Conservation (phyloP, 129 eudicot genomes). For the Flaveria brownii region DNA sequence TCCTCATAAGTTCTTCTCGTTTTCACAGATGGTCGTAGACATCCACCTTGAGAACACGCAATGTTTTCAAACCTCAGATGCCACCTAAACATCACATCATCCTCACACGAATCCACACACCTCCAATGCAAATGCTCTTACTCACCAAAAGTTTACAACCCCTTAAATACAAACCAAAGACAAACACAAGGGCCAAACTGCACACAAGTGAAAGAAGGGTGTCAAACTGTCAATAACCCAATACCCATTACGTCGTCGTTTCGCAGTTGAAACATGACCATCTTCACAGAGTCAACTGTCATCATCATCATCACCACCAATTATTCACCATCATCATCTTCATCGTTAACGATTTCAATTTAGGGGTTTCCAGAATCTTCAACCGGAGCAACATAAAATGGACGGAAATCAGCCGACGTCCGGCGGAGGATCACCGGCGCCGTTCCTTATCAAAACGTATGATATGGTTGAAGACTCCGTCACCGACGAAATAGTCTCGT, state of each 20-base stretch:
- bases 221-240: background rate
- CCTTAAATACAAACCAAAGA: background rate
- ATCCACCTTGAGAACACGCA: no score
- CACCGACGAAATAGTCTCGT: slow-evolving; percentile 72
- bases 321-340: background rate
- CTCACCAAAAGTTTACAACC: background rate
- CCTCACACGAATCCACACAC: no score
- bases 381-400: slow-evolving; percentile 29
- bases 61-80: no score
- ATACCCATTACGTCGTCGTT: slow-evolving; percentile 26
- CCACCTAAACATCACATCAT: no score
- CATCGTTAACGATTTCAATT: slow-evolving; percentile 8
- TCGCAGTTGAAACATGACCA: slow-evolving; percentile 17
- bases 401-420: slow-evolving; percentile 43
- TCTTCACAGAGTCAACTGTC: slow-evolving; percentile 19
- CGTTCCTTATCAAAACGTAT: slow-evolving; percentile 75
- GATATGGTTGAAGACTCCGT: slow-evolving; percentile 81
- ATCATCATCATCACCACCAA: background rate
- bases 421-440: slow-evolving; percentile 66
- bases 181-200: slow-evolving; percentile 16
- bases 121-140: background rate
- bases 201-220: background rate
- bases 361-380: slow-evolving; percentile 17
- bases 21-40: no score
- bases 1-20: no score